A percentile compares a stretch with the other conserved stretches of the same genome.
These are phyloP conservation scores for Papiliotrema terrestris DNA, from an alignment of 1,284 basidiomycete genomes.

Conservation along the genomic window DNA sequence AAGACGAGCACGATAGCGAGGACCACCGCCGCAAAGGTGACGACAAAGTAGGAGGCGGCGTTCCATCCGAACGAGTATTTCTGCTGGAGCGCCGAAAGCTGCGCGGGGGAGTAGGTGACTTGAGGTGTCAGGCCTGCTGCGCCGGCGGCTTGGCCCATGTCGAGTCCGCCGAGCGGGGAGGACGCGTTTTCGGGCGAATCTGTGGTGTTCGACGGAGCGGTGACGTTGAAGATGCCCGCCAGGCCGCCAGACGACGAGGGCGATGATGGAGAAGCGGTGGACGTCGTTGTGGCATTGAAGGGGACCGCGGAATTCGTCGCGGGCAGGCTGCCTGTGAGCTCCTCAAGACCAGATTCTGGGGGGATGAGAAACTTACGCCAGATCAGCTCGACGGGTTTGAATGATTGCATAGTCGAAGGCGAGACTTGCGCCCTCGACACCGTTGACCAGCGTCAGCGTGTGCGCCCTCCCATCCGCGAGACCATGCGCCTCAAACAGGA, in stretches of 20 bases:
- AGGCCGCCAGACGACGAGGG: no score
- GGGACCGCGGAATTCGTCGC: no score
- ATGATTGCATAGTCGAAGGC: conserved; percentile 30
- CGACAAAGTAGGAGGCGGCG: conserved; percentile 21
- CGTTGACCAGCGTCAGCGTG: conserved; percentile 16
- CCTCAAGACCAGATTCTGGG: no score
- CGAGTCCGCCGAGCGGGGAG: no score
- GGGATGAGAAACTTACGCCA: background rate
- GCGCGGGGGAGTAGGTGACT: conserved; percentile 9
- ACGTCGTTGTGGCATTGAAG: no score
- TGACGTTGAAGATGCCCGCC: no score
- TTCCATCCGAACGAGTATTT: conserved; percentile 24
- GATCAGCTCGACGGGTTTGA: conserved; percentile 1
- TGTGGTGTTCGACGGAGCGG: no score
- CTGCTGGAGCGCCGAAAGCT: conserved; percentile 13
- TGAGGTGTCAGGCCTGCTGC: conserved; percentile 7
- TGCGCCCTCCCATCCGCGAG: conserved; percentile 16
- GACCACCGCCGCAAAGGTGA: conserved; percentile 15
- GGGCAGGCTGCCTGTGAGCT: no score
- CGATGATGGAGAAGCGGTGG: no score
- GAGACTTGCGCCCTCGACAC: conserved; percentile 13
- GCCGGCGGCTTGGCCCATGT: background rate
- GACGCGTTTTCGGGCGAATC: no score
- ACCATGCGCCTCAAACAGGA: conserved; percentile 19
- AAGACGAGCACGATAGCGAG: background rate